These are phyloP conservation scores for Blastobotrys apis DNA, from an alignment of 1,139 yeast species.

Conservation along the genomic window DNA sequence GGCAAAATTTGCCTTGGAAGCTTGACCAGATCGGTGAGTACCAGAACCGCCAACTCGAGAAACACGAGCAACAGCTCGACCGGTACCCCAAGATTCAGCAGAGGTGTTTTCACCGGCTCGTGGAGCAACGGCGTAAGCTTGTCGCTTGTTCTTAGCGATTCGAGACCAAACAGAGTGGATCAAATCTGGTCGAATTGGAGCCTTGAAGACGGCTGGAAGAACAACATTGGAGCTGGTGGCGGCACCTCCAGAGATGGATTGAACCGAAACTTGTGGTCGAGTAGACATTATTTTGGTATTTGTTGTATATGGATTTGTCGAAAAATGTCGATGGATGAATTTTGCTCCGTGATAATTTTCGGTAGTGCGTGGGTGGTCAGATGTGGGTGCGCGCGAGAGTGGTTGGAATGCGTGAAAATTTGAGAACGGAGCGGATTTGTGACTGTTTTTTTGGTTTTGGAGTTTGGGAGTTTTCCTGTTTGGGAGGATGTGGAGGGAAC, in stretches of 20 bases:
- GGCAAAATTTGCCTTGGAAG: constrained; percentile 99
- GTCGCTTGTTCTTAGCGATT: constrained; percentile 99
- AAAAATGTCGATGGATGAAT: too few species aligned
- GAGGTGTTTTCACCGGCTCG: constrained; percentile 99
- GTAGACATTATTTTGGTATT: constrained; percentile 49
- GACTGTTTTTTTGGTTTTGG: not conserved
- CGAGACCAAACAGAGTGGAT: constrained; percentile 98
- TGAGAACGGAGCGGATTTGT: not conserved
- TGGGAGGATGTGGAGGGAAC: too few species aligned
- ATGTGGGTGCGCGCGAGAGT: not conserved
- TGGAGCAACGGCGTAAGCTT: constrained; percentile 98
- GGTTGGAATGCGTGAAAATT: not conserved
- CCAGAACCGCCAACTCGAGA: constrained; percentile 99
- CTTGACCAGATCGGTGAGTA: constrained; percentile 99
- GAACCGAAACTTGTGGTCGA: constrained; percentile 97
- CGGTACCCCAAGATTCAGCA: constrained; percentile 99
- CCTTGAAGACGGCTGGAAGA: constrained; percentile 97
- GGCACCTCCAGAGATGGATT: constrained; percentile 83
- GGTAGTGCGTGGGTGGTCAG: not conserved
- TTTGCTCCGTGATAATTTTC: too few species aligned
- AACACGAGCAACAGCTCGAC: constrained; percentile 99
- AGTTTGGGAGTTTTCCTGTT: too few species aligned
- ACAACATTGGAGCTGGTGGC: constrained; percentile 80
- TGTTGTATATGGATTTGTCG: not conserved
- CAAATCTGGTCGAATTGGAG: constrained; percentile 99